Conservation (phyloP, 2,329 filamentous ascomycete species). For the Grosmannia huntii region DNA sequence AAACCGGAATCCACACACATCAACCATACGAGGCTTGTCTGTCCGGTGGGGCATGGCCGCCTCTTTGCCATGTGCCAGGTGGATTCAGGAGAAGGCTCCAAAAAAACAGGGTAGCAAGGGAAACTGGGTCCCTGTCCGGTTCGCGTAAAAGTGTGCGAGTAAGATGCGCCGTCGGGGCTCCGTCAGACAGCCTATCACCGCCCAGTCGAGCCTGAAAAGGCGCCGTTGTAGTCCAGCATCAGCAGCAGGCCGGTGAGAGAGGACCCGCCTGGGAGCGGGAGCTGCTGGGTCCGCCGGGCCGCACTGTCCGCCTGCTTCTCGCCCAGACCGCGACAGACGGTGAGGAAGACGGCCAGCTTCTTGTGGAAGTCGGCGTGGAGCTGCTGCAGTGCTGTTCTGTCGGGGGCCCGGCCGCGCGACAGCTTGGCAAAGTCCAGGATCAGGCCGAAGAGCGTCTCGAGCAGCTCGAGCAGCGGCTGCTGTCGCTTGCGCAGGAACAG, state of each 20-base stretch:
- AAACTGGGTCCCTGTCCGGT: background rate
- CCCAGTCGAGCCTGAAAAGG: background rate
- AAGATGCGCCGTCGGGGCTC: background rate
- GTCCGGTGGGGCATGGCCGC: background rate
- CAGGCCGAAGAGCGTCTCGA: constrained; percentile 63
- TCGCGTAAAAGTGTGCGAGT: background rate
- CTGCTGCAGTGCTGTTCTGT: constrained; percentile 6
- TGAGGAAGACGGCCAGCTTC: constrained; percentile 63
- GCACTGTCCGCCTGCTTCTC: constrained; percentile 44
- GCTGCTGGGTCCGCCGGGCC: constrained; percentile 7
- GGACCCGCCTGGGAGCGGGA: constrained; percentile 11
- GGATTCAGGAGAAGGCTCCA: constrained; percentile 1
- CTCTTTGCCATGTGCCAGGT: constrained; percentile 5
- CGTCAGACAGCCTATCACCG: background rate
- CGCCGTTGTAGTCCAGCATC: constrained; percentile 18
- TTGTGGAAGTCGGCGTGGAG: constrained; percentile 56
- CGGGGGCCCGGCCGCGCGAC: constrained; percentile 24
- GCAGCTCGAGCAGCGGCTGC: constrained; percentile 53
- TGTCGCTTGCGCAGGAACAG: constrained; percentile 66
- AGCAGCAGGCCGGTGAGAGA: constrained; percentile 15
- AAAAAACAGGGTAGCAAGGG: constrained; percentile 2
- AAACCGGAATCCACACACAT: constrained; percentile 1
- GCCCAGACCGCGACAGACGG: constrained; percentile 53
- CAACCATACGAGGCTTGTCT: background rate
- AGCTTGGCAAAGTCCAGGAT: constrained; percentile 59